Base-by-base conservation (phyloP, 1,139 yeast species). In the Kodamaea sp. region DNA sequence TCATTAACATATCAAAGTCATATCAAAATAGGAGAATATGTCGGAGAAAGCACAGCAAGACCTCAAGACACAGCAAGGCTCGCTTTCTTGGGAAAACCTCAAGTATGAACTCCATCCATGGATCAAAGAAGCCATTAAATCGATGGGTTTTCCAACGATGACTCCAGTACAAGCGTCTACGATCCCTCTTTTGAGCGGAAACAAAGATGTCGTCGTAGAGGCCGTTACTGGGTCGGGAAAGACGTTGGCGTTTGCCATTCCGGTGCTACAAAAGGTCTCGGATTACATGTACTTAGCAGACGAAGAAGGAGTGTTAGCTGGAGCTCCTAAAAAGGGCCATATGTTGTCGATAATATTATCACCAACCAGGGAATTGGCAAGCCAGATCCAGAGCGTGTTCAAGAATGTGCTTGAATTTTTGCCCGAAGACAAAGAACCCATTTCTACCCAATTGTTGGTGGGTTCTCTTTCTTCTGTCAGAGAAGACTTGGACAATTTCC, bases 91-190 rank as follows among this genome's bases (percentile, higher is more conserved):
- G 76, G 58, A 53, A 4, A 59, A 59, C 31, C 53, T 70, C 38
- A 51, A 60, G 35, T 49, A 43, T 37, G 61, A 61, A 20, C 57
- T 70, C 24, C 64, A 64, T 36, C 73, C 75, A 6, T 70, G 76
- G 76, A 47, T 70, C 20, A 47, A 50, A 50, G 84, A 81, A 3
- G 95, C 96, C 2, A 71, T 90, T 19, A 62, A 64, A 13, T 77
- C 90, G 2, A 61, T 84, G 46, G 97, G 96, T 2, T 90, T 77
- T 54, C 75, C 78, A 2, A 63, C 77, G 11, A 89, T 92, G 97
- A 92, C 99, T 0, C 97, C 99, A 0, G 98, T 92, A 0, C 99
- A 92, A 56, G 98, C 98, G 0, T 80, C 97, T 0, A 84, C 95
- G 0, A 85, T 92, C 32, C 98, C 99, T 0, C 66, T 90, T 35